These are phyloP conservation scores for Lodderomyces theae DNA, from an alignment of 1,139 yeast species.

Conservation along the genomic window DNA sequence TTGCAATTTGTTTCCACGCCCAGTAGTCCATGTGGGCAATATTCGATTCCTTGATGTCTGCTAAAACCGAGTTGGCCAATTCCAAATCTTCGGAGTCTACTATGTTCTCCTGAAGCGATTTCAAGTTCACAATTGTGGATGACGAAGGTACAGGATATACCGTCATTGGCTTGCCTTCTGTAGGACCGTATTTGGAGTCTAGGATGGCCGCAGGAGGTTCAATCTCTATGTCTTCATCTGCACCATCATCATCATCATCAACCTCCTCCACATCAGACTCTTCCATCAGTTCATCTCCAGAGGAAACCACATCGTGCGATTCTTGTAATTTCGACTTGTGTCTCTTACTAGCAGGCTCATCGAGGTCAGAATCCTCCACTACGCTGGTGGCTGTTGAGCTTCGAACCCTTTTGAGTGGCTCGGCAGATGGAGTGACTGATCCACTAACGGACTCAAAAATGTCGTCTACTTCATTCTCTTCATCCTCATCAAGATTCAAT, in stretches of 20 bases:
- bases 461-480: conserved; percentile 29
- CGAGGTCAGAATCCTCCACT: conserved; percentile 22
- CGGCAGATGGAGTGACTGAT: conserved; percentile 39
- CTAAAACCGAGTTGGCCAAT: conserved; percentile 48
- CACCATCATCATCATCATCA: conserved; percentile 7
- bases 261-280: conserved; percentile 8
- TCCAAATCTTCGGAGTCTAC: conserved; percentile 74
- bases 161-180: conserved; percentile 42
- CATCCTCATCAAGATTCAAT: conserved; percentile 50
- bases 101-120: conserved; percentile 50
- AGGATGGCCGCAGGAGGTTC: conserved; percentile 13
- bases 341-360: conserved; percentile 16
- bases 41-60: conserved; percentile 20
- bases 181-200: conserved; percentile 45
- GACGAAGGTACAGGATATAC: conserved; percentile 47
- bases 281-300: conserved; percentile 9
- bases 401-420: conserved; percentile 26
- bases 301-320: conserved; percentile 7
- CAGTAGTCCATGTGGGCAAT: conserved; percentile 50
- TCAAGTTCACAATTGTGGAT: conserved; percentile 40
- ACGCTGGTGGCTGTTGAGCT: conserved; percentile 33
- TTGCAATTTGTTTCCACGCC: conserved; percentile 62
- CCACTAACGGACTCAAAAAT: conserved; percentile 38
- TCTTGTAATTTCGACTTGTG: conserved; percentile 19
- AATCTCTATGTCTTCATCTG: conserved; percentile 2